Conservation (phyloP, 257 asterid genomes). For the Solanum gracilifrons region DNA sequence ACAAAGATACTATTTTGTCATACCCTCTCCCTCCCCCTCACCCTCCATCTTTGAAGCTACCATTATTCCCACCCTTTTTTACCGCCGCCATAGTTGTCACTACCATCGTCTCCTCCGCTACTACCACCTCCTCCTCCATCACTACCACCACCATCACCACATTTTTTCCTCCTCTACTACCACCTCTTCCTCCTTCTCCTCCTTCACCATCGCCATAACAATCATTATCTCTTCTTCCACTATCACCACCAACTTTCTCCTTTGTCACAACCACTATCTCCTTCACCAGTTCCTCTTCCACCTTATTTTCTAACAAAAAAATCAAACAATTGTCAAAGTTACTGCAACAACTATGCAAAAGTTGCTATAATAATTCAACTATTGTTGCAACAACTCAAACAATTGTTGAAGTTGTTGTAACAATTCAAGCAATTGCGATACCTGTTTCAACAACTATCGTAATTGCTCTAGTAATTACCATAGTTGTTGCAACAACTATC, state of each 20-base stretch:
- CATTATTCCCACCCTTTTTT: neutral
- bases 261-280: neutral
- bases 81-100: neutral
- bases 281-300: neutral
- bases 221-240: neutral
- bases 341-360: neutral
- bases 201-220: neutral
- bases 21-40: neutral
- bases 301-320: neutral
- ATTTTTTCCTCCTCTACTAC: neutral
- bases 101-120: neutral
- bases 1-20: neutral
- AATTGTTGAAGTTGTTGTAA: no score
- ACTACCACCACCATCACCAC: neutral
- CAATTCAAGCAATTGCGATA: no score
- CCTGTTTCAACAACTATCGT: neutral
- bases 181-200: neutral
- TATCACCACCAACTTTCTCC: neutral
- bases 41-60: neutral
- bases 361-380: neutral
- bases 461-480: neutral
- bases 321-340: no score
- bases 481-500: neutral
- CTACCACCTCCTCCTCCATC: neutral
- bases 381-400: neutral